Conservation (phyloP, 306 rosid genomes). For the Cicer chorassanicum region DNA sequence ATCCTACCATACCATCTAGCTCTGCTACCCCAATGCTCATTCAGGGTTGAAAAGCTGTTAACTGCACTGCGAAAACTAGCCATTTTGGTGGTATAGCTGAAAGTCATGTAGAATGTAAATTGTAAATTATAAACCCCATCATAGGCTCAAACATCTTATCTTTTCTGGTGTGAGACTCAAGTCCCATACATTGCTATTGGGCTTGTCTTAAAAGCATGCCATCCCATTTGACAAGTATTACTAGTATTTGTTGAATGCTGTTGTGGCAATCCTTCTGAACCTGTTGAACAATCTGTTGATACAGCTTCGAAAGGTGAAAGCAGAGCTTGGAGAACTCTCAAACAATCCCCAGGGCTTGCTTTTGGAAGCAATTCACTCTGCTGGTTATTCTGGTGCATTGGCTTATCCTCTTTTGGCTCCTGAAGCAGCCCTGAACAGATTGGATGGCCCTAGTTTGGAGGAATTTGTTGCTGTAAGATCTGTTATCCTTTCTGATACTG, state of each 20-base stretch:
- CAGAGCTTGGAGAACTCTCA: conserved; percentile 78
- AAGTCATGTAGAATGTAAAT: conserved; percentile 7
- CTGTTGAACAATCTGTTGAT: conserved; percentile 38
- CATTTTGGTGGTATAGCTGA: conserved; percentile 2
- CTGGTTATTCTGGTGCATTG: conserved; percentile 92
- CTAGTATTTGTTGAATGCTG: conserved; percentile 17
- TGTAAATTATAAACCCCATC: background rate
- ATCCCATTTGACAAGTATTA: conserved; percentile 30
- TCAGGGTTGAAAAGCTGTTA: background rate
- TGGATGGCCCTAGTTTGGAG: conserved; percentile 73
- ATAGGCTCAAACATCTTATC: background rate
- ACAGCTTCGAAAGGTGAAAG: conserved; percentile 78
- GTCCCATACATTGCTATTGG: conserved; percentile 9
- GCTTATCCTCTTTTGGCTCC: conserved; percentile 94
- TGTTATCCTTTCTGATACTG: conserved; percentile 42
- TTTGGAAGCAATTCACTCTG: conserved; percentile 93
- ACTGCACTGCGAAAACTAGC: background rate
- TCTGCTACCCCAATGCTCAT: background rate
- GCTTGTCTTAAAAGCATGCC: conserved; percentile 5
- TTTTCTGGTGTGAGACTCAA: background rate
- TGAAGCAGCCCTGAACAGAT: conserved; percentile 68
- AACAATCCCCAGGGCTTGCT: conserved; percentile 95
- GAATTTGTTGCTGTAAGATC: conserved; percentile 82
- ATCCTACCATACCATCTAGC: background rate
- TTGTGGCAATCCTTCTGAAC: conserved; percentile 41